Conservation (phyloP, 257 asterid genomes). For the Nicotiana paniculata region DNA sequence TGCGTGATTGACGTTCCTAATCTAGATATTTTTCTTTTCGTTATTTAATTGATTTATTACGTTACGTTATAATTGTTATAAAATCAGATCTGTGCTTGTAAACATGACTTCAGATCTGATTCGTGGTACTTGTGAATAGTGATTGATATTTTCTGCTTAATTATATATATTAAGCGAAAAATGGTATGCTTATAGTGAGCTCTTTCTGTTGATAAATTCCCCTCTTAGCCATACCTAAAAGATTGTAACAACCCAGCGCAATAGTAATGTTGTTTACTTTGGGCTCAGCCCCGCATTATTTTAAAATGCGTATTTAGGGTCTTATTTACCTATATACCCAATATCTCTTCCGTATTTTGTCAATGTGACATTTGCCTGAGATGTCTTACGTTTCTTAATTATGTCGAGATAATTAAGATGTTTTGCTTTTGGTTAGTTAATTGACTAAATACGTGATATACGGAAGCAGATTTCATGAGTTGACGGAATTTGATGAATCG, state of each 20-base stretch:
- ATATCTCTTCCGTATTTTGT: no score
- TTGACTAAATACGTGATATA: not conserved
- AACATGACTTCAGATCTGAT: not conserved
- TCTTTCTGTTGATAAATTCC: no score
- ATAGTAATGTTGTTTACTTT: no score
- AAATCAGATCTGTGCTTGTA: not conserved
- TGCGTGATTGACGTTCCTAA: not conserved
- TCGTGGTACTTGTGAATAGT: not conserved
- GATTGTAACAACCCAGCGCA: no score
- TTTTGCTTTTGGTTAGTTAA: not conserved
- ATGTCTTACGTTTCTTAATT: not conserved
- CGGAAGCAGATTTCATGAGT: constrained; percentile 26
- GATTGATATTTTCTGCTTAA: not conserved
- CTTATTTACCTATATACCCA: no score
- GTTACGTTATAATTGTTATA: not conserved
- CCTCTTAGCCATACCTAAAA: no score
- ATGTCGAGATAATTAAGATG: not conserved
- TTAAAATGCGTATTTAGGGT: no score
- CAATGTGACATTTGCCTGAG: no score
- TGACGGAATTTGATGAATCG: constrained; percentile 28
- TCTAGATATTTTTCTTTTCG: not conserved
- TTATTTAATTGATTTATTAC: not conserved
- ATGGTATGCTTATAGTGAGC: no score
- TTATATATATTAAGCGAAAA: not conserved
- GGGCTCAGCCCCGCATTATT: no score